Evolutionary conservation across 2,329 filamentous ascomycete genomes (phyloP).

Genomic region (Aureobasidium sp.): DNA sequence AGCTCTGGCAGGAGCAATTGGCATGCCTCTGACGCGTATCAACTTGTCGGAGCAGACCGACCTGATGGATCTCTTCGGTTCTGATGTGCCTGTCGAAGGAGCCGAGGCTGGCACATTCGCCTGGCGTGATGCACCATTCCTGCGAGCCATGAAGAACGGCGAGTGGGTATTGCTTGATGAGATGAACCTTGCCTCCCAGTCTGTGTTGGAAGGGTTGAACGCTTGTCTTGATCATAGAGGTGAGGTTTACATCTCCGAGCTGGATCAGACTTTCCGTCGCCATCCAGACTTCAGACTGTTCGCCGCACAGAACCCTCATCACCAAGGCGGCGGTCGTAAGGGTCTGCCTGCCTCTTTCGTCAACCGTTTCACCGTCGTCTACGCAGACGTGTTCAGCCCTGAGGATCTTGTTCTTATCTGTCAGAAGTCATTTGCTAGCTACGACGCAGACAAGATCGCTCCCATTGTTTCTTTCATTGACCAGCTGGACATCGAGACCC

Average conservation of each 20-base stretch:
- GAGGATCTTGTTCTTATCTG: constrained; percentile 80
- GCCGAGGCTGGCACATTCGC: constrained; percentile 82
- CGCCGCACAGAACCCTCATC: constrained; percentile 93
- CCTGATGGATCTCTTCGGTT: constrained; percentile 93
- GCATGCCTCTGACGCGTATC: constrained; percentile 79
- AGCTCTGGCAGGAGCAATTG: constrained; percentile 70
- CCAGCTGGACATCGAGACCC: constrained; percentile 61
- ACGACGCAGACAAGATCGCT: constrained; percentile 49
- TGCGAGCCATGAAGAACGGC: constrained; percentile 92
- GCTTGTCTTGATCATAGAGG: constrained; percentile 94
- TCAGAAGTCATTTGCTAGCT: constrained; percentile 60
- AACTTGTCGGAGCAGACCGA: constrained; percentile 98
- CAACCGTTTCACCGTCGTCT: constrained; percentile 96
- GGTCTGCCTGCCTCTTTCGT: constrained; percentile 93
- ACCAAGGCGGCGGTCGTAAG: constrained; percentile 92
- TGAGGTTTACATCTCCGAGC: constrained; percentile 88
- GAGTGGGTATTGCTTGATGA: constrained; percentile 97
- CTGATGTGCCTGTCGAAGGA: constrained; percentile 92
- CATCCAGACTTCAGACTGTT: constrained; percentile 91
- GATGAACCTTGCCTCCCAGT: constrained; percentile 97
- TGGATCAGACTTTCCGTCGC: constrained; percentile 86
- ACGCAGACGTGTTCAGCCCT: constrained; percentile 79
- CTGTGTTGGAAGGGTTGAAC: constrained; percentile 90
- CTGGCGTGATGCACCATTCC: constrained; percentile 91
- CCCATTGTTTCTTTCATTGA: constrained; percentile 74